Conservation (phyloP, 805 yeast species). For the Ogataea methylovora region DNA sequence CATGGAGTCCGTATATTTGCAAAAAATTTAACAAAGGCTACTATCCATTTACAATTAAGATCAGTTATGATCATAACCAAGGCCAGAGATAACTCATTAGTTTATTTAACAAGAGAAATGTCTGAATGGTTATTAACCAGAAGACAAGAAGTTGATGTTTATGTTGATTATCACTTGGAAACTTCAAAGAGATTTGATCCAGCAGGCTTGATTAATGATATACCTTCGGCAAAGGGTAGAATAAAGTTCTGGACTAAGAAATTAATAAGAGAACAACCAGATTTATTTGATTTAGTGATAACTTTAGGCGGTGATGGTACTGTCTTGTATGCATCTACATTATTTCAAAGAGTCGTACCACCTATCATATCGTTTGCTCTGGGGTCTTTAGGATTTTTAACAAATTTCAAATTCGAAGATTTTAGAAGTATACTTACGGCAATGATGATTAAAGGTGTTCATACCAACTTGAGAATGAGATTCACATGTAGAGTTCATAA, state of each 20-base stretch:
- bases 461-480: slow-evolving; percentile 78
- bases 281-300: slow-evolving; percentile 64
- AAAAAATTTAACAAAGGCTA: slow-evolving; percentile 63
- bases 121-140: slow-evolving; percentile 63
- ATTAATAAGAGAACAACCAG: slow-evolving; percentile 38
- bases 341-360: slow-evolving; percentile 81
- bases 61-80: slow-evolving; percentile 83
- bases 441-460: slow-evolving; percentile 64
- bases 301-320: slow-evolving; percentile 98
- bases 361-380: slow-evolving; percentile 85
- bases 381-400: slow-evolving; percentile 89
- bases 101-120: slow-evolving; percentile 69
- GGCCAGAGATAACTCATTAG: slow-evolving; percentile 75
- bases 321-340: slow-evolving; percentile 77
- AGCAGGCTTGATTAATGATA: slow-evolving; percentile 38
- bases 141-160: slow-evolving; percentile 32
- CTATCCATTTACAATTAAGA: slow-evolving; percentile 60
- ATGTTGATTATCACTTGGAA: slow-evolving; percentile 66
- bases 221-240: slow-evolving; percentile 36
- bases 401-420: slow-evolving; percentile 75
- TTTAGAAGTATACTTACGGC: slow-evolving; percentile 51
- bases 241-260: slow-evolving; percentile 66
- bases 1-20: slow-evolving; percentile 72
- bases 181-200: slow-evolving; percentile 58
- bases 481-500: slow-evolving; percentile 70